A percentile compares a stretch with the other conserved stretches of the same genome.
These are phyloP conservation scores for Linnemannia hyalina DNA, from an alignment of 192 early-diverging fungal species.

Conservation along the genomic window DNA sequence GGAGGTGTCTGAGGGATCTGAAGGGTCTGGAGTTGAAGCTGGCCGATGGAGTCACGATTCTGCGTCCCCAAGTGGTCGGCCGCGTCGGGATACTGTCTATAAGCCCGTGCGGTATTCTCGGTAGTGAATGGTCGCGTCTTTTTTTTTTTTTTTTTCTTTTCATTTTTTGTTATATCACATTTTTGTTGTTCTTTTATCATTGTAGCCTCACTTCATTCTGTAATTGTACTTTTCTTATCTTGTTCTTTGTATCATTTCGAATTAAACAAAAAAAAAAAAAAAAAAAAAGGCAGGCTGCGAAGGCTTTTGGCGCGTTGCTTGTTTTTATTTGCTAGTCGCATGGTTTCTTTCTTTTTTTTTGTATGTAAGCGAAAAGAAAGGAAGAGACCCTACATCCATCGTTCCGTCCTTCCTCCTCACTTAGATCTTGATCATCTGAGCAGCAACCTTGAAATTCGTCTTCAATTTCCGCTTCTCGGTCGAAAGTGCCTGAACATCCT, in stretches of 20 bases:
- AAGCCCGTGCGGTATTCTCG: conserved; percentile 47
- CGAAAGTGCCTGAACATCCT: conserved; percentile 29
- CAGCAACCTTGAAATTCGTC: conserved; percentile 23
- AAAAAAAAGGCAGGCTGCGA: background rate
- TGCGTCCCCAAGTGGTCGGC: conserved; percentile 23
- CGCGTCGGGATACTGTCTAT: conserved; percentile 37
- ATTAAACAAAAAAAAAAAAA: background rate
- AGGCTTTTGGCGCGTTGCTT: background rate
- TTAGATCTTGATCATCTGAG: conserved; percentile 34
- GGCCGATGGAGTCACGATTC: background rate
- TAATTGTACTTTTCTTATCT: too few species aligned
- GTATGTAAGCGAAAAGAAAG: too few species aligned
- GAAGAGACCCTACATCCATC: too few species aligned
- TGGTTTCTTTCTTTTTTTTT: background rate
- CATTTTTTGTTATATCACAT: background rate
- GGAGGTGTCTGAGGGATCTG: background rate
- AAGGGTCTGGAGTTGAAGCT: background rate
- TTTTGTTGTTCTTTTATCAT: background rate
- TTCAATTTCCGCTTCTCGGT: conserved; percentile 31
- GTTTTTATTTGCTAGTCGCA: background rate
- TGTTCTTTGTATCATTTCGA: background rate
- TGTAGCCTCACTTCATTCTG: background rate
- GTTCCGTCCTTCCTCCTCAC: too few species aligned
- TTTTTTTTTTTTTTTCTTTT: conserved; percentile 4
- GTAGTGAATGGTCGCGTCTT: background rate